A percentile compares a stretch with the other conserved stretches of the same genome.
Evolutionary conservation across 768 basidiomycete species (phyloP).

Genomic region (Mycena venus): DNA sequence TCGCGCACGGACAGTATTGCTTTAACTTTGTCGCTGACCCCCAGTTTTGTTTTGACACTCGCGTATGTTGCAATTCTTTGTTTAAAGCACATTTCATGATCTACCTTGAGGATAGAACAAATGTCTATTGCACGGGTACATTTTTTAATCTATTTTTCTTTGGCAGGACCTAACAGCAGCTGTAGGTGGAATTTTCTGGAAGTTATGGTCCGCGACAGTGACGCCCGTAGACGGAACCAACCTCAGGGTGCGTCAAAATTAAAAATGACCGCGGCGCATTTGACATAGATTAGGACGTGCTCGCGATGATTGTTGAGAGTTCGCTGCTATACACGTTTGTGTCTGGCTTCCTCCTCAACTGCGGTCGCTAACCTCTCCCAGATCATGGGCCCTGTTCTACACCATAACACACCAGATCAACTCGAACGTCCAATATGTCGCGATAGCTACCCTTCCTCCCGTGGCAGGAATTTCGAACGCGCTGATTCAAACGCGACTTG

Average conservation of each 20-base stretch:
- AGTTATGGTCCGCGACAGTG: neutral
- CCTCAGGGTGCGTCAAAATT: neutral
- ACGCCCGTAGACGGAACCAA: neutral
- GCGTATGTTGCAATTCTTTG: neutral
- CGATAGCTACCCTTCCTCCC: neutral
- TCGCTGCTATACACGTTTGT: neutral
- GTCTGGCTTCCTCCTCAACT: neutral
- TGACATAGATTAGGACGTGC: neutral
- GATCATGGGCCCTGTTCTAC: neutral
- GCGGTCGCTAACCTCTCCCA: neutral
- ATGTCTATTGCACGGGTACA: neutral
- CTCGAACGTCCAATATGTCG: neutral
- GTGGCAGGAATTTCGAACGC: too few species aligned
- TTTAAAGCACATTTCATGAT: neutral
- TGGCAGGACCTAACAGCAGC: neutral
- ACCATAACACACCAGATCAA: neutral
- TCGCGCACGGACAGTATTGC: neutral
- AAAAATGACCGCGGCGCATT: neutral
- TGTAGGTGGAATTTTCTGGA: neutral
- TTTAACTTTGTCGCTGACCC: neutral
- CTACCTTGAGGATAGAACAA: neutral
- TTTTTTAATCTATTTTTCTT: neutral
- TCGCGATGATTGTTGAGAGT: neutral
- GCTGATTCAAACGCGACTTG: neutral
- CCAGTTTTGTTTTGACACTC: neutral